These are phyloP conservation scores for Inonotus hispidus DNA, from an alignment of 1,284 basidiomycete species.

Conservation along the genomic window DNA sequence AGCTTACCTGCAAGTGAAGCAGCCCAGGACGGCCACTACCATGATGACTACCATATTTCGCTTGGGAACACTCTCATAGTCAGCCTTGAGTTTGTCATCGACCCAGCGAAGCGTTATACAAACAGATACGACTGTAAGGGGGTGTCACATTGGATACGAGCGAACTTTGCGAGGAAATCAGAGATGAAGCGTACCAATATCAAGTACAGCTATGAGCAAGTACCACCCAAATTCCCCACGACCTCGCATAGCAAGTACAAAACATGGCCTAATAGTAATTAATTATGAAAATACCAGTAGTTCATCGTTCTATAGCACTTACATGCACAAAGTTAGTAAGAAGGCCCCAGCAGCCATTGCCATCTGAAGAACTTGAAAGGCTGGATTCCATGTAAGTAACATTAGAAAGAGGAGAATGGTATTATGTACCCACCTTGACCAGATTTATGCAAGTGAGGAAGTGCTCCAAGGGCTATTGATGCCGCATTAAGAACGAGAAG, in stretches of 20 bases:
- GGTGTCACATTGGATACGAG: neutral
- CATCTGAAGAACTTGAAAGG: constrained; percentile 13
- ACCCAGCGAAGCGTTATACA: constrained; percentile 10
- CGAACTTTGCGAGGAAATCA: neutral
- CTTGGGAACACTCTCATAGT: constrained; percentile 14
- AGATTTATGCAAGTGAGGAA: constrained; percentile 6
- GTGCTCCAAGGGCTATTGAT: constrained; percentile 10
- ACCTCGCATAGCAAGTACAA: constrained; percentile 3
- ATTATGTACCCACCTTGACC: neutral
- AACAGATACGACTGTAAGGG: constrained; percentile 3
- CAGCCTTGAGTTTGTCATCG: constrained; percentile 1
- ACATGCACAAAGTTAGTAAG: constrained; percentile 8
- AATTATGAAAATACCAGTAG: neutral
- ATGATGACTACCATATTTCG: constrained; percentile 5
- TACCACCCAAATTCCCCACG: neutral
- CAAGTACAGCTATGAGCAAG: neutral
- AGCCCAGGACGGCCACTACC: constrained; percentile 16
- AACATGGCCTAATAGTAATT: neutral
- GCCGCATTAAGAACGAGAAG: constrained; percentile 12
- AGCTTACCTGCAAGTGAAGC: constrained; percentile 9
- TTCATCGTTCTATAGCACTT: neutral
- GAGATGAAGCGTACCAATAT: constrained; percentile 1
- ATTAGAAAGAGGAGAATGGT: neutral
- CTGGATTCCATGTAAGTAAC: neutral
- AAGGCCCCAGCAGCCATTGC: constrained; percentile 4